These are phyloP conservation scores for Grammothele lineata DNA, from an alignment of 768 basidiomycete species.

Conservation along the genomic window DNA sequence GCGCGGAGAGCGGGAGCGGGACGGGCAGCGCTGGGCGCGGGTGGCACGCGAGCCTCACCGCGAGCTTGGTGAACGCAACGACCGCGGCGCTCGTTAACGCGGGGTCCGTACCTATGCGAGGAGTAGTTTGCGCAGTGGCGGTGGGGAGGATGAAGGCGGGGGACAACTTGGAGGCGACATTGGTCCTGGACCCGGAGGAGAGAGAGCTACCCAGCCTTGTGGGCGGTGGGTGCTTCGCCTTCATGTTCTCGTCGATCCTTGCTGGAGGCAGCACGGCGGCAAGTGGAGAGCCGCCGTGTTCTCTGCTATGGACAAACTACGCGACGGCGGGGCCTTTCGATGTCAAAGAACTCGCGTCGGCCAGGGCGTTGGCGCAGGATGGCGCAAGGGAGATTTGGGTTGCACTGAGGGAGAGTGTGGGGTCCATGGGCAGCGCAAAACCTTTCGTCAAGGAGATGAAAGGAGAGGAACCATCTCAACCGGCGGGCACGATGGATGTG, in stretches of 20 bases:
- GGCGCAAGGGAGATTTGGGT: constrained; percentile 47
- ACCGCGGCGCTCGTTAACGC: constrained; percentile 66
- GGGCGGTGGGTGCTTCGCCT: constrained; percentile 67
- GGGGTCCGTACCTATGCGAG: constrained; percentile 68
- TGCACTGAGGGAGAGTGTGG: constrained; percentile 41
- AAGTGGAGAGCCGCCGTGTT: constrained; percentile 8
- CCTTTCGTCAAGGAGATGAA: neutral
- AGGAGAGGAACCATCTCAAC: constrained; percentile 1
- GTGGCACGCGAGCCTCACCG: constrained; percentile 43
- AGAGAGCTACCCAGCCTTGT: constrained; percentile 34
- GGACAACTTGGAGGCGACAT: constrained; percentile 16
- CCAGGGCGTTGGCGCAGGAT: constrained; percentile 40
- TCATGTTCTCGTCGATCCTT: constrained; percentile 40
- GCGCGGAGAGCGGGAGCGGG: constrained; percentile 20
- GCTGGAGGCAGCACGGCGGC: constrained; percentile 18
- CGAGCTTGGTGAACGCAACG: constrained; percentile 68
- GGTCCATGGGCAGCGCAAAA: constrained; percentile 12
- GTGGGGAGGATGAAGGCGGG: constrained; percentile 35
- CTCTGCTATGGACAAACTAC: constrained; percentile 55
- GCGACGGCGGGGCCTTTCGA: constrained; percentile 33
- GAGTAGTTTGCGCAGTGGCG: constrained; percentile 67
- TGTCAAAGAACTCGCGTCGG: constrained; percentile 42
- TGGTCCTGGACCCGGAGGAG: constrained; percentile 52
- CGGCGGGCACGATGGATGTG: constrained; percentile 20
- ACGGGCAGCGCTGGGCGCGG: constrained; percentile 20